Conservation (phyloP, 1,284 basidiomycete species). For the Marasmius tenuissimus region DNA sequence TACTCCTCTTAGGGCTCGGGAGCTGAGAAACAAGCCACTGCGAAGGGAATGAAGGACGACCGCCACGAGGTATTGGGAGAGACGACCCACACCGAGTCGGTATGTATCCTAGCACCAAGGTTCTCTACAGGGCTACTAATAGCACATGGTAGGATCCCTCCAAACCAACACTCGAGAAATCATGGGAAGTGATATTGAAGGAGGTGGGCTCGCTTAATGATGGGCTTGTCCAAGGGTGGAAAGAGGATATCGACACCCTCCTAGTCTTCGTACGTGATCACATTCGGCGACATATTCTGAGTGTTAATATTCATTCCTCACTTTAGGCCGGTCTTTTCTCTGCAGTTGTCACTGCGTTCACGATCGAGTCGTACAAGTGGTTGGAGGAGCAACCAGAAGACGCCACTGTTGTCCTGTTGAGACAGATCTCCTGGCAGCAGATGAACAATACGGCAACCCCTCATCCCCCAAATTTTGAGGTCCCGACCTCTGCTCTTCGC, state of each 20-base stretch:
- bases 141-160: too few relatives aligned
- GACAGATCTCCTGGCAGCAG: neutral
- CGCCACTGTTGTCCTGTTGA: neutral
- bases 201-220: neutral
- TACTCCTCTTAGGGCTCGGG: too few relatives aligned
- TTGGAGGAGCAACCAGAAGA: neutral
- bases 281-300: neutral
- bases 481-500: neutral
- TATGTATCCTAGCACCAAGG: too few relatives aligned
- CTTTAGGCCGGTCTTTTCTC: conserved; percentile 4
- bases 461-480: neutral
- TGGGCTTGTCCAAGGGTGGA: neutral
- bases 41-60: too few relatives aligned
- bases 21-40: too few relatives aligned
- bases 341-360: conserved; percentile 4
- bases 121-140: too few relatives aligned
- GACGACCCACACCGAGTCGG: too few relatives aligned
- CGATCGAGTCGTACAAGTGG: conserved; percentile 6
- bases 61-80: too few relatives aligned
- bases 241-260: neutral
- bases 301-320: neutral
- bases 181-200: neutral
- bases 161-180: neutral
- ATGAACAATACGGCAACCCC: neutral
- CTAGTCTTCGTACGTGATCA: conserved; percentile 3